A percentile compares a stretch with the other conserved stretches of the same genome.
Evolutionary conservation across 2,329 filamentous ascomycete species (phyloP).

Genomic region (Aspergillus sp.): DNA sequence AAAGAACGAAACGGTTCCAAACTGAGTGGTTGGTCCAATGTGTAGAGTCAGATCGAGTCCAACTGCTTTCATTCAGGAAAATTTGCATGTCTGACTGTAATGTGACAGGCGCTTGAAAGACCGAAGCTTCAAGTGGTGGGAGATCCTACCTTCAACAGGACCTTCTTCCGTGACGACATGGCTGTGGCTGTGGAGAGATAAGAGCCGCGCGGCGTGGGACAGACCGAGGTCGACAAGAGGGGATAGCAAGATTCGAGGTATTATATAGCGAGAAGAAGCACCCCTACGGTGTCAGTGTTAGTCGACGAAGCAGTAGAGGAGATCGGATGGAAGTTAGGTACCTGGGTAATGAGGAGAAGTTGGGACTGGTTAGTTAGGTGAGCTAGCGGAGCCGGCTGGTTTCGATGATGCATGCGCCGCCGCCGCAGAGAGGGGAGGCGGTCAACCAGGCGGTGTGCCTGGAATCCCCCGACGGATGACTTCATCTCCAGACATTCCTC

Average conservation of each 20-base stretch:
- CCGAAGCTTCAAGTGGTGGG: conserved; percentile 4
- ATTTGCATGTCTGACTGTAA: too few relatives aligned
- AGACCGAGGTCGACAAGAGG: neutral
- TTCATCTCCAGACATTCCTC: neutral
- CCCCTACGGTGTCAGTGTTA: neutral
- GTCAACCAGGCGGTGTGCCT: conserved; percentile 1
- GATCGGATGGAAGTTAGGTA: neutral
- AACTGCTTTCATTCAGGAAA: too few relatives aligned
- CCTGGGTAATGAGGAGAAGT: neutral
- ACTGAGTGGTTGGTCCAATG: neutral
- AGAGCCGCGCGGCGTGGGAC: neutral
- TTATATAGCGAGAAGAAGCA: neutral
- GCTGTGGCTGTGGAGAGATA: conserved; percentile 12
- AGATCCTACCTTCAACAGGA: conserved; percentile 73
- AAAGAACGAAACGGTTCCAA: neutral
- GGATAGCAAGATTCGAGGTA: neutral
- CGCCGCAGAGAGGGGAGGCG: conserved; percentile 27
- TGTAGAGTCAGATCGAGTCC: neutral
- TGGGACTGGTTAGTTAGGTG: neutral
- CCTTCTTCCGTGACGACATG: conserved; percentile 86
- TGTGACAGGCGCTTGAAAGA: neutral
- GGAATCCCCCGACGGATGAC: neutral
- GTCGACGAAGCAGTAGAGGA: neutral
- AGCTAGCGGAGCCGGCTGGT: conserved; percentile 17
- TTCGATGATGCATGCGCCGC: conserved; percentile 32